These are phyloP conservation scores for Phytophthora pseudosyringae DNA, from an alignment of 352 stramenopile species.

Conservation along the genomic window DNA sequence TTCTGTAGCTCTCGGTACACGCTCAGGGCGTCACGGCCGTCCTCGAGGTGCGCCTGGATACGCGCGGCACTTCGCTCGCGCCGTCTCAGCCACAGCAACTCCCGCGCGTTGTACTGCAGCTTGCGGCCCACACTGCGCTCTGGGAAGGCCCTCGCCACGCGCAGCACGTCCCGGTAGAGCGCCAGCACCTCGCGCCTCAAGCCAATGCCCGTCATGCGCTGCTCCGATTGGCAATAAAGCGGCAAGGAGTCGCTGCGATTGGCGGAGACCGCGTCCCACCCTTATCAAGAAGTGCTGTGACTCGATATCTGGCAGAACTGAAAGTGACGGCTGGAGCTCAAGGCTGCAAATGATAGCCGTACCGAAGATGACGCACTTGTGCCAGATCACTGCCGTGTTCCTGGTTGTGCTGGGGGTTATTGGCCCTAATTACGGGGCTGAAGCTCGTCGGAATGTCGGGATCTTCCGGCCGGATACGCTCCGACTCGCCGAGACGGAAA, in stretches of 20 bases:
- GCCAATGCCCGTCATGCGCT: conserved; percentile 31
- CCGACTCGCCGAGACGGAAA: conserved; percentile 19
- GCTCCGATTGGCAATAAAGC: conserved; percentile 28
- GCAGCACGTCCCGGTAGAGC: conserved; percentile 66
- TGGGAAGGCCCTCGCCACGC: conserved; percentile 58
- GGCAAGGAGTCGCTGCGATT: neutral
- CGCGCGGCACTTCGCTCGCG: conserved; percentile 47
- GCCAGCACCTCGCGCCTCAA: conserved; percentile 57
- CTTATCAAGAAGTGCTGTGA: conserved; percentile 1
- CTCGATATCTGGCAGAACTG: conserved; percentile 1
- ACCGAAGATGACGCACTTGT: conserved; percentile 22
- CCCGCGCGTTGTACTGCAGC: conserved; percentile 77
- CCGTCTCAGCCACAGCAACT: conserved; percentile 69
- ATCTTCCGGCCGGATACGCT: conserved; percentile 31
- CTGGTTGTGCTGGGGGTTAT: conserved; percentile 24
- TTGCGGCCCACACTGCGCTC: conserved; percentile 70
- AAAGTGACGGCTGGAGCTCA: conserved; percentile 31
- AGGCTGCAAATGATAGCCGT: neutral
- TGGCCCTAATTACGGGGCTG: conserved; percentile 1
- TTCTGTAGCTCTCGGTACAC: conserved; percentile 66
- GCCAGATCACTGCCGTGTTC: conserved; percentile 16
- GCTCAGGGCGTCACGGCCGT: conserved; percentile 62
- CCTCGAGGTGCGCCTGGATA: conserved; percentile 49
- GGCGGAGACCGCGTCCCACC: conserved; percentile 19
- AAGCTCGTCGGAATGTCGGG: conserved; percentile 12